These are phyloP conservation scores for Aspergillus brasiliensis DNA, from an alignment of 2,329 filamentous ascomycete genomes.

Conservation along the genomic window DNA sequence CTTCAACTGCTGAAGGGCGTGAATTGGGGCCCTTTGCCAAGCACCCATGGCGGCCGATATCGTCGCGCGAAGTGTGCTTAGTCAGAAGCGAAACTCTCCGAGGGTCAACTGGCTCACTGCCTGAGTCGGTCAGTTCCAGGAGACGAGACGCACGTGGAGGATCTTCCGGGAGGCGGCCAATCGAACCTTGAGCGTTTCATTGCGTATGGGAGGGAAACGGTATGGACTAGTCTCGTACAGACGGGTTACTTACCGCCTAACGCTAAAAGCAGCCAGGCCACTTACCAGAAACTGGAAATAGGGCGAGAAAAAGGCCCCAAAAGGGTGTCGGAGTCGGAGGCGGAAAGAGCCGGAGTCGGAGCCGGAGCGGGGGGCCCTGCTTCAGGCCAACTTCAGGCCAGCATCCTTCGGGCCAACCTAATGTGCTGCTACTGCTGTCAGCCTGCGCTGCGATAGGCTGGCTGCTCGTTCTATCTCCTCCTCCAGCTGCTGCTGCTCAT, in stretches of 20 bases:
- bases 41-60: neutral
- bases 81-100: conserved; percentile 3
- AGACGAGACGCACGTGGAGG: conserved; percentile 20
- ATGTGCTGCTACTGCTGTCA: neutral
- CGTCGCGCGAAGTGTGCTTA: neutral
- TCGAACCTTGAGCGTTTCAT: conserved; percentile 17
- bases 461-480: no score
- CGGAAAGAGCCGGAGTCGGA: conserved; percentile 1
- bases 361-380: neutral
- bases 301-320: neutral
- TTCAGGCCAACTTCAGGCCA: neutral
- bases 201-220: conserved; percentile 2
- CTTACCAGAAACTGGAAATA: conserved; percentile 1
- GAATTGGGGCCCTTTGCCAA: no score
- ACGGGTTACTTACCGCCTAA: neutral
- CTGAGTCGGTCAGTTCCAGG: neutral
- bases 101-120: neutral
- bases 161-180: conserved; percentile 25
- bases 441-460: neutral
- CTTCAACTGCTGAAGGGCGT: neutral
- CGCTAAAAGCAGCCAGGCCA: neutral
- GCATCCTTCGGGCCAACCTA: neutral
- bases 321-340: neutral
- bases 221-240: neutral
- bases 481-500: neutral